Evolutionary conservation across 1,139 yeast genomes (phyloP).

Genomic region (Candida dubliniensis): DNA sequence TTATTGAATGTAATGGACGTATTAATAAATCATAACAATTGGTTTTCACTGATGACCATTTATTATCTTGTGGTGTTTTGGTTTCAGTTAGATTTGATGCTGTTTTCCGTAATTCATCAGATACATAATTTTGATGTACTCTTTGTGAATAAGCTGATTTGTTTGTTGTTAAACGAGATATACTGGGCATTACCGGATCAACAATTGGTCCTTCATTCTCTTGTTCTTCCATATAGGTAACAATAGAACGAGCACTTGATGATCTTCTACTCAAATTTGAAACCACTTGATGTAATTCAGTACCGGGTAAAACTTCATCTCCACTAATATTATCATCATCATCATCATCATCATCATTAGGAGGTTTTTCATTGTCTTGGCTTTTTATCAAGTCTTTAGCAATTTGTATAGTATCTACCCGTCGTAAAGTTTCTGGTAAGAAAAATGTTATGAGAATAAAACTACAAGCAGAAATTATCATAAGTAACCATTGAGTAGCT

Average conservation of each 20-base stretch:
- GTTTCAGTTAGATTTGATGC: constrained; percentile 12
- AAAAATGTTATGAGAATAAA: constrained; percentile 50
- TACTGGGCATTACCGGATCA: constrained; percentile 41
- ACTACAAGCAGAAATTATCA: constrained; percentile 61
- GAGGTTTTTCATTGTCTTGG: constrained; percentile 21
- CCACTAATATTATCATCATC: neutral
- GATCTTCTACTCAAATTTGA: constrained; percentile 11
- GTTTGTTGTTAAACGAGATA: constrained; percentile 38
- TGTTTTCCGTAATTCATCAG: constrained; percentile 23
- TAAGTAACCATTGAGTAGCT: constrained; percentile 85
- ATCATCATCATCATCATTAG: constrained; percentile 5
- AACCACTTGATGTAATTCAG: constrained; percentile 18
- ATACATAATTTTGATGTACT: constrained; percentile 25
- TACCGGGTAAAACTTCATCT: neutral
- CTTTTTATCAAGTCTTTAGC: constrained; percentile 36
- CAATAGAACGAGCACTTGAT: constrained; percentile 7
- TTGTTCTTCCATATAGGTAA: constrained; percentile 8
- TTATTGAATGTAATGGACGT: constrained; percentile 52
- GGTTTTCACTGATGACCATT: constrained; percentile 18
- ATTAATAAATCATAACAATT: constrained; percentile 41
- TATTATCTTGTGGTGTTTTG: neutral
- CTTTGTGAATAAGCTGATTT: constrained; percentile 34
- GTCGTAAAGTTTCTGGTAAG: constrained; percentile 76
- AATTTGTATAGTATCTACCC: constrained; percentile 51
- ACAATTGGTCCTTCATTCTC: constrained; percentile 30